Percentiles rank a stretch among this genome's conserved stretches.
These are phyloP conservation scores for Cladosporium oxysporum DNA, from an alignment of 2,329 filamentous ascomycete species.

Conservation along the genomic window DNA sequence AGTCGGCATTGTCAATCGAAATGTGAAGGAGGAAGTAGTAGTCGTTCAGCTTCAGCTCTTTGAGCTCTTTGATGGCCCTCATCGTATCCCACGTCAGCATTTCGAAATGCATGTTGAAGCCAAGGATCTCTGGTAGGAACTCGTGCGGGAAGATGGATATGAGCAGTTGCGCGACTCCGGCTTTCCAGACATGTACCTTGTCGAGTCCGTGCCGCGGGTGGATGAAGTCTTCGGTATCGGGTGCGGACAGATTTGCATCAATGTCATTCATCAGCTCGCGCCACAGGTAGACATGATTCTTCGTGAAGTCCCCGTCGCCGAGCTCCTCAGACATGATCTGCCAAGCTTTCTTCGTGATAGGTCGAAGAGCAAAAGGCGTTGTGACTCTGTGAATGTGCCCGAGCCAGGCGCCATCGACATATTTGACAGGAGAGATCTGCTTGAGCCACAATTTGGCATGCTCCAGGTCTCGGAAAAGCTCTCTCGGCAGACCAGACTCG, in stretches of 20 bases:
- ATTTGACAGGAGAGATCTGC: background rate
- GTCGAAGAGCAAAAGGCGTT: background rate
- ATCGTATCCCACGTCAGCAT: constrained; percentile 44
- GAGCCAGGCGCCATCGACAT: background rate
- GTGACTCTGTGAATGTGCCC: background rate
- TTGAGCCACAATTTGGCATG: constrained; percentile 1
- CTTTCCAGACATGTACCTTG: constrained; percentile 43
- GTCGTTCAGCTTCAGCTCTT: constrained; percentile 41
- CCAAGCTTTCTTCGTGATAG: background rate
- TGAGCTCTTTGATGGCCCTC: constrained; percentile 29
- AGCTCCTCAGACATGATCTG: constrained; percentile 53
- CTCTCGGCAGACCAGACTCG: background rate
- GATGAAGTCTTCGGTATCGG: constrained; percentile 36
- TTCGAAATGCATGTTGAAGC: constrained; percentile 56
- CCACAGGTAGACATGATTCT: constrained; percentile 49
- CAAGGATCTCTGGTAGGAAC: constrained; percentile 53
- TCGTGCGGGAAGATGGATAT: constrained; percentile 53
- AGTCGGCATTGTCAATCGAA: constrained; percentile 53
- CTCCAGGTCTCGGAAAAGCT: background rate
- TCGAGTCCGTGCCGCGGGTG: constrained; percentile 31
- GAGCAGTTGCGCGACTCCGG: constrained; percentile 48
- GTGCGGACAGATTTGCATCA: constrained; percentile 37
- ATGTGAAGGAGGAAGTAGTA: constrained; percentile 56
- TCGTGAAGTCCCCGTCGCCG: constrained; percentile 50
- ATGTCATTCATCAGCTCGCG: constrained; percentile 37